These are phyloP conservation scores for peach (Prunus persica) DNA, from an alignment of 306 rosid species.

Conservation along the genomic window Prunus_persica_NCBIv2 NC_034014.1:5859001-5859500, in stretches of 20 bases:
- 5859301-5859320: slow-evolving; percentile 38
- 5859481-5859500: slow-evolving; percentile 35
- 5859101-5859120: slow-evolving; percentile 54
- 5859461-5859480: slow-evolving; percentile 58
- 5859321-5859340: slow-evolving; percentile 41
- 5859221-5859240: slow-evolving; percentile 48
- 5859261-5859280: slow-evolving; percentile 49
- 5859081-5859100: slow-evolving; percentile 42
- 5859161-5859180: slow-evolving; percentile 63
- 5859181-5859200: slow-evolving; percentile 66
- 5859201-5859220: slow-evolving; percentile 63
- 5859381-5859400: slow-evolving; percentile 66
- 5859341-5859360: slow-evolving; percentile 72
- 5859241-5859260: slow-evolving; percentile 68
- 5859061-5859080: slow-evolving; percentile 42
- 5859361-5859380: slow-evolving; percentile 57
- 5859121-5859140: slow-evolving; percentile 54
- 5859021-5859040: slow-evolving; percentile 49
- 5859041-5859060: slow-evolving; percentile 61
- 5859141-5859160: slow-evolving; percentile 72
- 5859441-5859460: slow-evolving; percentile 52
- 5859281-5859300: slow-evolving; percentile 47
- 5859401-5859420: slow-evolving; percentile 97
- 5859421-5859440: slow-evolving; percentile 69
- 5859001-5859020: slow-evolving; percentile 59